phyloP scores from a whole-genome alignment of 2,329 filamentous ascomycete species.

The Hypoxylon sp. region DNA sequence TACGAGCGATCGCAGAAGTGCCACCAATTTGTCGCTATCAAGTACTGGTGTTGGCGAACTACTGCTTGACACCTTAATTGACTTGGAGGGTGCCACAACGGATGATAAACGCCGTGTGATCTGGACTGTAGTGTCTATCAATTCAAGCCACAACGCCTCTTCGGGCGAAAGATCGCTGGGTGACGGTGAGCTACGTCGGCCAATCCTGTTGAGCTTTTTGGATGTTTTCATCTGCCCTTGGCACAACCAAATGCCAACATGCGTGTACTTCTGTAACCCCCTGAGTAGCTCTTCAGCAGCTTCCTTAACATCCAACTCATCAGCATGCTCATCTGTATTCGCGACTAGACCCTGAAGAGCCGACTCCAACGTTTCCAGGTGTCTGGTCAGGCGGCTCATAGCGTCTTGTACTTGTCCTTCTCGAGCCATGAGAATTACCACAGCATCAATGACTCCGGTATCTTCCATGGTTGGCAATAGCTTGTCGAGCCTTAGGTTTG shows the following conservation, averaged over 20 bases:
- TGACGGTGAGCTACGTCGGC: slow-evolving; percentile 64
- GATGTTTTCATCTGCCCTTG: slow-evolving; percentile 82
- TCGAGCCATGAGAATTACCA: slow-evolving; percentile 89
- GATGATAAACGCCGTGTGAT: slow-evolving; percentile 76
- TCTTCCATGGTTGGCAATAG: slow-evolving; percentile 91
- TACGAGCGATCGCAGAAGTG: slow-evolving; percentile 81
- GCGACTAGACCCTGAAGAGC: slow-evolving; percentile 81
- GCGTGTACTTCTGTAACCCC: slow-evolving; percentile 87
- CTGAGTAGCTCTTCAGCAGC: slow-evolving; percentile 81
- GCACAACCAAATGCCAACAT: slow-evolving; percentile 96
- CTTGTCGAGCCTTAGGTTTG: slow-evolving; percentile 82
- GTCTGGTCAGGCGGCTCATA: slow-evolving; percentile 86
- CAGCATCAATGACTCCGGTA: slow-evolving; percentile 91
- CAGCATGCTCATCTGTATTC: slow-evolving; percentile 69
- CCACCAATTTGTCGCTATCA: slow-evolving; percentile 73
- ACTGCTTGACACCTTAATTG: slow-evolving; percentile 44
- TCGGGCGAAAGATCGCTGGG: slow-evolving; percentile 65
- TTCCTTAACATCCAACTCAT: slow-evolving; percentile 69
- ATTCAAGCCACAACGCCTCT: slow-evolving; percentile 71
- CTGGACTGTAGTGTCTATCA: slow-evolving; percentile 73
- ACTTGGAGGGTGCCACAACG: slow-evolving; percentile 58
- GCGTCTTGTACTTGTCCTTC: slow-evolving; percentile 87
- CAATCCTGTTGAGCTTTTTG: slow-evolving; percentile 61
- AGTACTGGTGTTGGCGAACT: slow-evolving; percentile 53
- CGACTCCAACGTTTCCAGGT: slow-evolving; percentile 83